Evolutionary conservation across 2,329 filamentous ascomycete genomes (phyloP), one percentile per base, ranked within the genome.

Genomic region (Neonectria punicea): DNA sequence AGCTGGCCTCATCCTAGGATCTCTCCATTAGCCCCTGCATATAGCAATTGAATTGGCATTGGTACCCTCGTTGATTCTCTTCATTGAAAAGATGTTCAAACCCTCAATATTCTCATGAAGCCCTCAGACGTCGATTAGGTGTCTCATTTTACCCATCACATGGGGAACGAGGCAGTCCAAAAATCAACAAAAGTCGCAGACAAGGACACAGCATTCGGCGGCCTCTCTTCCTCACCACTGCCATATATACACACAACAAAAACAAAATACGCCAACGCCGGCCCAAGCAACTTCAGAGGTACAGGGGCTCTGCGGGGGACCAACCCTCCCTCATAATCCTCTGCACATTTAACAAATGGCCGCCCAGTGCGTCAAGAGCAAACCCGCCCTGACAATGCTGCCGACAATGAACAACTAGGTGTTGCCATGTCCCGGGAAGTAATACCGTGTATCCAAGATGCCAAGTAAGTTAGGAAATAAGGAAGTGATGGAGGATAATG

Each of bases 371-470:
- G 49, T 53, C 41, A 57, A 53, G 41, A 32, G 25, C 61, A 14
- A 46, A 51, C 46, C 44, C 46, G 44, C 61, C 55, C 9, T 49
- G 25, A 49, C 47, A 55, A 59, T 64, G 56, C 61, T 59, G 34
- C 34, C 43, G 56, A 55, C 51, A 63, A 30, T 32, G 30, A 41
- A 53, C 53, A 32, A 62, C 18, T 32, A 30, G 36, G 46, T 47
- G 25, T 43, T 53, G 16, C 44, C 36, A 58, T 34, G 25, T 50
- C 3, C 55, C 16, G 32, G 36, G 22, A 36, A 28, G 14, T 22
- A 30, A 47, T 16, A n/a, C 36, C 30, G 18, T 36, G 55, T 59
- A 58, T 59, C 56, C 61, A 64, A 64, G 22, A 55, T 59, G 51
- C 44, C 55, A 50, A 36, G 16, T n/a, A 25, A 25, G 5, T 6